Base-by-base conservation (phyloP, 116 monocot genomes). In the Posidonia oceanica region DNA sequence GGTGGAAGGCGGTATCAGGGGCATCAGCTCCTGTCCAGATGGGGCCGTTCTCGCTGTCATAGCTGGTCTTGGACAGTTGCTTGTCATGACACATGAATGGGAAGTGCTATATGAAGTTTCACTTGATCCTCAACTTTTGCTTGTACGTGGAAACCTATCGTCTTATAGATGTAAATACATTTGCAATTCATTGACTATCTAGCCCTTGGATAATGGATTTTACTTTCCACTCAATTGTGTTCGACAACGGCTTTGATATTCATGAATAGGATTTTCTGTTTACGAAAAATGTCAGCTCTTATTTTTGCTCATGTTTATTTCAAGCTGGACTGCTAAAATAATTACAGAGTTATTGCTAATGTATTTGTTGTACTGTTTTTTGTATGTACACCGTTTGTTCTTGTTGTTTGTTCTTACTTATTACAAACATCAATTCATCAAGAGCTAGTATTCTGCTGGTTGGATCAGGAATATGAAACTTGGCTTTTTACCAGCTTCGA, bases 1-100 rank as follows among this genome's bases (percentile, higher is more conserved):
- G 38, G 82, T 98, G n/a, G 89, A 98, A 63, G 97, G 92, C 59
- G 92, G 97, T 66, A 83, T 92, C 42, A 86, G 71, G 67, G 75
- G 75, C 74, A 82, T 98, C 66, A 67, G 80, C 63, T 85, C 74
- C 55, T 92, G 97, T 73, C 97, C 97, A 29, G 92, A 97, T 81
- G 97, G 92, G 72, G 89, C 83, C 74, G 85, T 92, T 75, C 75
- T 97, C 63, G 87, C 87, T 71, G 80, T 98, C 42, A 83, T 87
- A 54, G 66, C 85, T 82, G 92, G 92, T 56, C 75, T 81, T 10
- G 92, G 93, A 56, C 87, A 86, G 62, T 80, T 92, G 58, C 76
- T 98, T 37, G 77, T 89, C 41, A 87, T 98, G 87, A 89, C 97
- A 74, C 76, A 82, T 62, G 97, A 98, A 66, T 98, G 97, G 97